Conservation (phyloP, 805 yeast genomes). For the Yarrowia deformans region DNA sequence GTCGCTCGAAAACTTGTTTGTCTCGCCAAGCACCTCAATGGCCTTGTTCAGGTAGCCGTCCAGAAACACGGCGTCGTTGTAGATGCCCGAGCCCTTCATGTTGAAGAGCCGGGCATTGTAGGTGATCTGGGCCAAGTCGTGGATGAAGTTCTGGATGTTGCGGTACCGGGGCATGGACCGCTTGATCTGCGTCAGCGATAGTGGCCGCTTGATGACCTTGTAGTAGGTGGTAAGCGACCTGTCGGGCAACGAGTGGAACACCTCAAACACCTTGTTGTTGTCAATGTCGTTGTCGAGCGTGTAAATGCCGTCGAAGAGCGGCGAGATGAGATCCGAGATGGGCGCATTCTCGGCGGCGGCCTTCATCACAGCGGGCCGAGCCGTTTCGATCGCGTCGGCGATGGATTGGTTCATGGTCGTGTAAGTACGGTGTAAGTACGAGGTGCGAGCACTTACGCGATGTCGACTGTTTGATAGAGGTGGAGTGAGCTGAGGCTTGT, state of each 20-base stretch:
- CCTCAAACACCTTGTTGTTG: constrained; percentile 59
- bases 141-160: constrained; percentile 67
- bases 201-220: constrained; percentile 77
- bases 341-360: constrained; percentile 19
- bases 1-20: constrained; percentile 51
- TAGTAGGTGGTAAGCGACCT: constrained; percentile 80
- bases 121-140: constrained; percentile 80
- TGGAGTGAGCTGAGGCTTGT: not conserved
- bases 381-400: constrained; percentile 36
- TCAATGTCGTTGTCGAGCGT: constrained; percentile 46
- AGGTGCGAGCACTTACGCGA: too few species aligned
- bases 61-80: constrained; percentile 69
- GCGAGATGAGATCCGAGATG: constrained; percentile 40
- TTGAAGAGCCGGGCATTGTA: constrained; percentile 92
- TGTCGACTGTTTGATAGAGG: not conserved
- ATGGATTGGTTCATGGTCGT: constrained; percentile 31
- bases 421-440: not conserved
- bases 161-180: constrained; percentile 44
- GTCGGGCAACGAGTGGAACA: constrained; percentile 77
- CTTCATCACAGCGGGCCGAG: constrained; percentile 24
- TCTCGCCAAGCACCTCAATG: constrained; percentile 59
- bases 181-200: constrained; percentile 75
- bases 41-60: constrained; percentile 59
- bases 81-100: constrained; percentile 69
- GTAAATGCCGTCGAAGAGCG: constrained; percentile 49